phyloP scores from a whole-genome alignment of 345 rosid species.

The Eucalyptus virginea region DNA sequence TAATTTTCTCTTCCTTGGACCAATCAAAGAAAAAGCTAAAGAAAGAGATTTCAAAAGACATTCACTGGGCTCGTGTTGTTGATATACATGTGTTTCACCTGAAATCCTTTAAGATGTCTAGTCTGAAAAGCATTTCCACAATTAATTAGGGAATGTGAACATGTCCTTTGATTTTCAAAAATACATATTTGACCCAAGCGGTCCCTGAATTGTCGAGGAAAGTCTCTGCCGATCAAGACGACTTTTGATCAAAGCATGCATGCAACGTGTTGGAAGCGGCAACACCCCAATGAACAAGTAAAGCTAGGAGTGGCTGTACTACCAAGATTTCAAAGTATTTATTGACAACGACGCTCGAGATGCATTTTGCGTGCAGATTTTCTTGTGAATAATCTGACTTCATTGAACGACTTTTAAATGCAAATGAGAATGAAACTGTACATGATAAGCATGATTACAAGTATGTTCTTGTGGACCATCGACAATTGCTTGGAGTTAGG shows the following conservation, averaged over 20 bases:
- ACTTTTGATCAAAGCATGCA: too few species aligned
- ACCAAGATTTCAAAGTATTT: too few species aligned
- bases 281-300: too few species aligned
- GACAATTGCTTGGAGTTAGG: not conserved
- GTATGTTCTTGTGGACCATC: not conserved
- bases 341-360: not conserved
- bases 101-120: not conserved
- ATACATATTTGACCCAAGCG: too few species aligned
- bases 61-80: too few species aligned
- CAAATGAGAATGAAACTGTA: not conserved
- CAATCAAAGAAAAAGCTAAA: not conserved
- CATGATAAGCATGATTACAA: not conserved
- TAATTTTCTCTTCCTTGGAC: not conserved
- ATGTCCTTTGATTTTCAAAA: too few species aligned
- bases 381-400: not conserved
- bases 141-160: not conserved
- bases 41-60: not conserved
- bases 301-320: not conserved
- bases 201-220: too few species aligned
- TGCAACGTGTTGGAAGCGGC: too few species aligned
- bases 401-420: not conserved
- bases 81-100: too few species aligned
- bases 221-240: not conserved
- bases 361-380: not conserved
- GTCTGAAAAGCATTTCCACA: not conserved